Evolutionary conservation across 768 basidiomycete species (phyloP), one percentile per base, ranked within the genome.

Genomic region (Polyporus arcularius): DNA sequence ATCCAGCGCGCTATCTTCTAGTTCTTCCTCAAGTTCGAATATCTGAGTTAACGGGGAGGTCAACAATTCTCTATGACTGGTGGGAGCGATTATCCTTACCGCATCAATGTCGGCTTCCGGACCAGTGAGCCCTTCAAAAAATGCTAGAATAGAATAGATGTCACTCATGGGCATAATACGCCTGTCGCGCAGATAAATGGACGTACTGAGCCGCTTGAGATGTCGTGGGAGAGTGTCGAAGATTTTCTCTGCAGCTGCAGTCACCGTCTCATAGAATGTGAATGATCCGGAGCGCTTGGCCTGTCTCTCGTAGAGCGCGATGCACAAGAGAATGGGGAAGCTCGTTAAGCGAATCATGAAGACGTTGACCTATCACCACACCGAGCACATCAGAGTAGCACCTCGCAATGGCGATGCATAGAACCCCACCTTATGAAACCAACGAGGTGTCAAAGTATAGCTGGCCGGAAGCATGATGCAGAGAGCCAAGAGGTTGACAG

Each of bases 391-490:
- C 42, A 35, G 11, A 31, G 31, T 8, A 48, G 56, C 73, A 28
- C 73, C 60, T 40, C 45, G 28, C 12, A 26, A 14, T 30, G 62
- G 16, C 62, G n/a, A 69, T 53, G 39, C 68, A 64, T 56, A 68
- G 46, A 7, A n/a, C 63, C 70, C 55, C 68, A 90, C 91, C 79
- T 98, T 98, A 72, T 98, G 96, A 71, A 98, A 98, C 94, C 94
- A 98, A 55, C 96, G 81, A n/a, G 95, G 94, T 7, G 82, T 82
- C n/a, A 97, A 79, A 53, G 94, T 74, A 71, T 91, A 95, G 64
- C 88, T 91, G 21, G 90, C 80, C 2, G 97, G 95, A 62, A 95
- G 79, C 82, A 99, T 89, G 63, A 96, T 78, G 53, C 86, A 85
- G 14, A 98, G 77, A 0, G 96, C 97, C 45, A 96, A 61, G 6